A percentile compares a stretch with the other conserved stretches of the same genome.
Evolutionary conservation across 1,139 yeast species (phyloP).

Genomic region (Yamadazyma jaroonii): DNA sequence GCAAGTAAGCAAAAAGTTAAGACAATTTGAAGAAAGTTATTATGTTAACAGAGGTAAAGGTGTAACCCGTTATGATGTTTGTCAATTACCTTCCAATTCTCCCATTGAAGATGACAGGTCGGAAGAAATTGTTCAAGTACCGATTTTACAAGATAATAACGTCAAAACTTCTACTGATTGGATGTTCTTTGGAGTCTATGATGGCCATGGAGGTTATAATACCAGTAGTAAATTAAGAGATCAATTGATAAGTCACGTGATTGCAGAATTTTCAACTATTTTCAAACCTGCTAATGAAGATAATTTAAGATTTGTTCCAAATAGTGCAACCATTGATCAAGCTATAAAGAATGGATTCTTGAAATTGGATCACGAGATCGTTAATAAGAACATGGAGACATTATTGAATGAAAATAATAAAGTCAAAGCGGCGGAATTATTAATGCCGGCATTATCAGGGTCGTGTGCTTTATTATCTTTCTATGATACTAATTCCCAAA

Average conservation of each 20-base stretch:
- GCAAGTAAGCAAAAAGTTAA: constrained; percentile 67
- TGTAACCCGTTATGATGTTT: constrained; percentile 85
- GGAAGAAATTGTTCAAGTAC: constrained; percentile 82
- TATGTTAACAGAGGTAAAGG: constrained; percentile 82
- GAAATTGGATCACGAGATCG: constrained; percentile 83
- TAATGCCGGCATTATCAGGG: constrained; percentile 94
- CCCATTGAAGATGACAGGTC: constrained; percentile 95
- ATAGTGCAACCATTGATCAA: constrained; percentile 66
- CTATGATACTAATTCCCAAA: constrained; percentile 72
- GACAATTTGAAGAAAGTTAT: constrained; percentile 79
- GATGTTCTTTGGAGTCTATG: constrained; percentile 94
- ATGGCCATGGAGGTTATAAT: constrained; percentile 97
- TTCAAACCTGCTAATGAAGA: constrained; percentile 56
- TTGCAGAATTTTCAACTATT: constrained; percentile 70
- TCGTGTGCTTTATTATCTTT: constrained; percentile 88
- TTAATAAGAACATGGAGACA: constrained; percentile 67
- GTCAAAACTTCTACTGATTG: constrained; percentile 68
- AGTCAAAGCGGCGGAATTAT: constrained; percentile 64
- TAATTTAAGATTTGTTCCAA: constrained; percentile 53
- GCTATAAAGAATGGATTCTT: constrained; percentile 83
- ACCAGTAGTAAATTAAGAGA: constrained; percentile 84
- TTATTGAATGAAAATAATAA: constrained; percentile 61
- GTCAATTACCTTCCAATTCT: constrained; percentile 86
- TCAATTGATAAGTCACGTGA: constrained; percentile 69
- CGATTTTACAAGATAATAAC: constrained; percentile 55